Conservation (phyloP, 1,284 basidiomycete species). For the Cystobasidium slooffiae region DNA sequence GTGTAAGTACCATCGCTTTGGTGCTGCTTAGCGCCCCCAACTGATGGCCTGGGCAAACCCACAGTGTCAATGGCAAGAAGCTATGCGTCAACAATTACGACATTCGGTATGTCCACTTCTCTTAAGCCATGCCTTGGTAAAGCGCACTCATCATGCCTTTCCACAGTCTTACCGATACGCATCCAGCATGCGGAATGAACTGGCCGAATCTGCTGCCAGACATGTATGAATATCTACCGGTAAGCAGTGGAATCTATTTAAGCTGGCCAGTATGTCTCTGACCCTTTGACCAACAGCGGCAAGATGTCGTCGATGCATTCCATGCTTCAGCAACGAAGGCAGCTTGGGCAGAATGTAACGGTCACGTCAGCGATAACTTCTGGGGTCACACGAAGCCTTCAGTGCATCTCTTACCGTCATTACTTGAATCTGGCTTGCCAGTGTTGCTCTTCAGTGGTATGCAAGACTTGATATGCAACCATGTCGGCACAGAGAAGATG, state of each 20-base stretch:
- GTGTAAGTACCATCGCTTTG: slow-evolving; percentile 62
- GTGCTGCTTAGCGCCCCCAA: not conserved
- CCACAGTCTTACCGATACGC: slow-evolving; percentile 68
- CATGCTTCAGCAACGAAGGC: slow-evolving; percentile 73
- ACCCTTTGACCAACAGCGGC: slow-evolving; percentile 61
- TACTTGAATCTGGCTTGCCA: slow-evolving; percentile 65
- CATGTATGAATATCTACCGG: slow-evolving; percentile 78
- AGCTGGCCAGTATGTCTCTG: not conserved
- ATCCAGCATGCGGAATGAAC: slow-evolving; percentile 94
- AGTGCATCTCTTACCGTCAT: slow-evolving; percentile 74
- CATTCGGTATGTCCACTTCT: slow-evolving; percentile 62
- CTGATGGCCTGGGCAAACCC: not conserved
- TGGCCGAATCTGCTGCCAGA: slow-evolving; percentile 90
- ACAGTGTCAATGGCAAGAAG: slow-evolving; percentile 69
- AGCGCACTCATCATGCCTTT: not conserved
- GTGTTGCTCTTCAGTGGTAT: slow-evolving; percentile 94
- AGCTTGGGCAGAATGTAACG: slow-evolving; percentile 86
- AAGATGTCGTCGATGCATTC: slow-evolving; percentile 78
- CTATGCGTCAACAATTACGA: slow-evolving; percentile 97
- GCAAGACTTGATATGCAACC: slow-evolving; percentile 95
- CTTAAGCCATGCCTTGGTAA: not conserved
- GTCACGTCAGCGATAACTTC: slow-evolving; percentile 71
- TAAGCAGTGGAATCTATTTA: slow-evolving; percentile 59
- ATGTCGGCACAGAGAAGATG: slow-evolving; percentile 84
- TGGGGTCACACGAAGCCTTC: slow-evolving; percentile 68